Base-by-base conservation (phyloP, 768 basidiomycete species). In the Favolaschia claudopus region DNA sequence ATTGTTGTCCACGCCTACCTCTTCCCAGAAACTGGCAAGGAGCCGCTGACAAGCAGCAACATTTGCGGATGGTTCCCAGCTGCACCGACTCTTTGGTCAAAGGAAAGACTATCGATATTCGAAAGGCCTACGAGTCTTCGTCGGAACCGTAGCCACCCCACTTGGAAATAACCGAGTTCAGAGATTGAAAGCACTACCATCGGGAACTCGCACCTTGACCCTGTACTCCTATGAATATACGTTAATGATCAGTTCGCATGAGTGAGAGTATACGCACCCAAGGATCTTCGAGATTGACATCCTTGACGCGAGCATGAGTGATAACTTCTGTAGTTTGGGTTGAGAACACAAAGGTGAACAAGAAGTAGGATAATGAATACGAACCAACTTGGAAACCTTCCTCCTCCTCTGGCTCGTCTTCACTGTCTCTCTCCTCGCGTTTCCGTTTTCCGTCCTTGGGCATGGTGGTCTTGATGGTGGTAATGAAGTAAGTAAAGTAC, bases 11-110 rank as follows among this genome's bases (percentile, higher is more conserved):
- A 55, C 55, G 3, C 82, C 83, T 2, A 83, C 36, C 20, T 83
- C 73, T 5, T 60, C 65, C 79, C 79, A 80, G 67, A 85, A 85
- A 50, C 77, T 77, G 3, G 60, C 46, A 8, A 85, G 67, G 9
- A 85, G 68, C 10, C 80, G 73, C 9, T 76, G 70, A 55, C 84
- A 85, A 34, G 73, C 69, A 27, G 59, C 39, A 5, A 85, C 65
- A 57, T 85, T 80, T 7, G 60, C 67, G 24, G 71, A 60, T 3
- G 84, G 85, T 33, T 85, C 85, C 84, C 84, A 85, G 55, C 83
- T 85, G 55, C 3, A 3, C 49, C 13, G 31, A n/a, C n/a, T n/a
- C n/a, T n/a, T 9, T 37, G 7, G 38, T 34, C 37, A 20, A 27
- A 31, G 27, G 12, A 17, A 62, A 34, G 19, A 15, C 45, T 39